Evolutionary conservation across 371 early-diverging fungal species (phyloP), one percentile per base, ranked within the genome.

Genomic region (Rhizomucor miehei): DNA sequence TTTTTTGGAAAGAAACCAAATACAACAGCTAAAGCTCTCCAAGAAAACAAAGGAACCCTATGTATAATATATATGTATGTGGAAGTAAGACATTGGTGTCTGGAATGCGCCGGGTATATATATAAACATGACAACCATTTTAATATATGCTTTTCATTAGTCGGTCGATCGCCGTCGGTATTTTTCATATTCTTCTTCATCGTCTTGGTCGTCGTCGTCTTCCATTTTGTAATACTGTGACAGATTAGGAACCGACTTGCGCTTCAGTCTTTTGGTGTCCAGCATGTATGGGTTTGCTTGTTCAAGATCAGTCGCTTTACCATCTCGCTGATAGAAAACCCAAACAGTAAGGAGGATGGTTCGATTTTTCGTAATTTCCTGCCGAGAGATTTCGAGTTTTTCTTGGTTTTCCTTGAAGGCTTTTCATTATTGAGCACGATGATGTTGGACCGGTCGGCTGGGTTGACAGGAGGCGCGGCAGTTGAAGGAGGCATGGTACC

Each of bases 361-460:
- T 13, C 24, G 12, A 46, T 17, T 6, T 12, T 46, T 5, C 46
- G 17, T 5, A 46, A 17, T 14, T 14, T 41, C 10, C 46, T 46
- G 46, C 20, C 23, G 17, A 29, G n/a, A 24, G 29, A 29, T 35
- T 8, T 51, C 38, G 44, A 24, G 8, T 48, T 34, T 11, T 21
- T 45, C 36, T 44, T 49, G 16, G 41, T 54, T 19, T 52, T 38
- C 38, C 37, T 25, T 0, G 51, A 44, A 16, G 67, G 67, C 35
- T 57, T 60, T 57, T 63, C 58, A 46, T 67, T 67, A 21, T 62
- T 59, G 16, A 69, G 59, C 0, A 69, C 62, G 54, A 69, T 64
- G 20, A 69, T 47, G 19, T 69, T 65, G n/a, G 62, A 53, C 3
- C 57, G 59, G 21, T 44, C 53, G 9, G 54, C 54, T 39, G 51